These are phyloP conservation scores for Coccomyxa sp. DNA, from an alignment of 139 green algal species.

Conservation along the genomic window DNA sequence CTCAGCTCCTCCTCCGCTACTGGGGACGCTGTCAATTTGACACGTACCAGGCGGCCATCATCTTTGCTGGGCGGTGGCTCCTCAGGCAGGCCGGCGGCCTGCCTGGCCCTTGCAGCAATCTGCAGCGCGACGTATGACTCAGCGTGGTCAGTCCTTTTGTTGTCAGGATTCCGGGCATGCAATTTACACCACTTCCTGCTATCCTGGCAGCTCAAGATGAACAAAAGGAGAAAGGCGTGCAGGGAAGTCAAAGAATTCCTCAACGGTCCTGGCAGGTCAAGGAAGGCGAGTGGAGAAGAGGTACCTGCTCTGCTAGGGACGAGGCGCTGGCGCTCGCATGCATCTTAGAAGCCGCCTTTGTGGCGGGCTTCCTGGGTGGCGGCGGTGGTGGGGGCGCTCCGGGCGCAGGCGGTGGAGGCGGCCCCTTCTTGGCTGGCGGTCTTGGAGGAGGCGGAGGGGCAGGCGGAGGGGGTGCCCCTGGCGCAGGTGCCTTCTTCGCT, in stretches of 20 bases:
- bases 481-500: neutral
- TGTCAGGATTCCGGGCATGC: too few species aligned
- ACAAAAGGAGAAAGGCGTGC: too few species aligned
- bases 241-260: too few species aligned
- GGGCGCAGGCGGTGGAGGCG: constrained; percentile 2
- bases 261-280: too few species aligned
- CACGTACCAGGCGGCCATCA: neutral
- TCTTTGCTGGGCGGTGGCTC: neutral
- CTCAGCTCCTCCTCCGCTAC: constrained; percentile 16
- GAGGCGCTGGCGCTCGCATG: too few species aligned
- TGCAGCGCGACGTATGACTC: too few species aligned
- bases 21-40: neutral
- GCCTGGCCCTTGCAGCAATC: constrained; percentile 1
- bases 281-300: neutral
- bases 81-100: neutral
- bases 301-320: too few species aligned
- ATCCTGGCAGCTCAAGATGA: too few species aligned
- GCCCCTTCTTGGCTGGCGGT: neutral
- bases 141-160: too few species aligned
- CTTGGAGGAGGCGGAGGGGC: neutral
- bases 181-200: too few species aligned
- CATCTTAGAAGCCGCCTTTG: neutral
- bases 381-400: neutral
- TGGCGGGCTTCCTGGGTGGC: neutral
- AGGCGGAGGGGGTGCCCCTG: neutral